Evolutionary conservation across 495 filamentous ascomycete genomes (phyloP).

Genomic region (Penicilliopsis zonata): DNA sequence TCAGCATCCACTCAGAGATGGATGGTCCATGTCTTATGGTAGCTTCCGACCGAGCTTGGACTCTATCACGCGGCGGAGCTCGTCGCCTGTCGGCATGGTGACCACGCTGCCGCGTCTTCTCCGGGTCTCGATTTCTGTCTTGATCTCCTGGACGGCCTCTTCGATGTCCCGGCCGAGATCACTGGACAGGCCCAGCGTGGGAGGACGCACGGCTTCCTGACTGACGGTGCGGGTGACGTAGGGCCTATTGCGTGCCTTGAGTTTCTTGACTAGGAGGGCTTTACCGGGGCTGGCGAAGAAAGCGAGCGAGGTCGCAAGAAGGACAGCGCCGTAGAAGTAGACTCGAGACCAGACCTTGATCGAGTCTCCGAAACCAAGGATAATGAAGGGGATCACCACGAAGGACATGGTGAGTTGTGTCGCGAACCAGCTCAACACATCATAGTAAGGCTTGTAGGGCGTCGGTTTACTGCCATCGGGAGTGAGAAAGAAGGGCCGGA

Average conservation of each 20-base stretch:
- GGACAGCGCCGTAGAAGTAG: slow-evolving; percentile 78
- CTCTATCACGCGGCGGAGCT: slow-evolving; percentile 35
- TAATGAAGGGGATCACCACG: slow-evolving; percentile 67
- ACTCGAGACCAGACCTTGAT: slow-evolving; percentile 67
- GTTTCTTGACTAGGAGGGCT: slow-evolving; percentile 37
- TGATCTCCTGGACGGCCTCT: slow-evolving; percentile 67
- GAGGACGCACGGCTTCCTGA: slow-evolving; percentile 26
- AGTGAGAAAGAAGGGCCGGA: slow-evolving; percentile 89
- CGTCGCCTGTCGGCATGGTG: slow-evolving; percentile 34
- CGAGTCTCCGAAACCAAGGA: slow-evolving; percentile 56
- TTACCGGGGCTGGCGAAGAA: slow-evolving; percentile 78
- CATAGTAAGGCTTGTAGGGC: slow-evolving; percentile 73
- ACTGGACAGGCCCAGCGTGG: slow-evolving; percentile 63
- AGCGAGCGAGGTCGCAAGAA: slow-evolving; percentile 46
- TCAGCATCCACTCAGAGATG: too few relatives aligned
- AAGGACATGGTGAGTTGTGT: slow-evolving; percentile 83
- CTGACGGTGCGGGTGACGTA: slow-evolving; percentile 14
- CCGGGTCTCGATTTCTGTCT: slow-evolving; percentile 50
- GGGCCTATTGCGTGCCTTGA: slow-evolving; percentile 45
- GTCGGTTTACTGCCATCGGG: slow-evolving; percentile 53
- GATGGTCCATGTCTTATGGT: slow-evolving; percentile 5
- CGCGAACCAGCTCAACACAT: slow-evolving; percentile 62
- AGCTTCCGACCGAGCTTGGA: slow-evolving; percentile 31
- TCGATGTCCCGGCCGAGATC: slow-evolving; percentile 70
- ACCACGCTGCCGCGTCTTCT: slow-evolving; percentile 38